Evolutionary conservation across 129 eudicot species (phyloP).

Genomic region (Chrysanthemum seticuspe): DNA sequence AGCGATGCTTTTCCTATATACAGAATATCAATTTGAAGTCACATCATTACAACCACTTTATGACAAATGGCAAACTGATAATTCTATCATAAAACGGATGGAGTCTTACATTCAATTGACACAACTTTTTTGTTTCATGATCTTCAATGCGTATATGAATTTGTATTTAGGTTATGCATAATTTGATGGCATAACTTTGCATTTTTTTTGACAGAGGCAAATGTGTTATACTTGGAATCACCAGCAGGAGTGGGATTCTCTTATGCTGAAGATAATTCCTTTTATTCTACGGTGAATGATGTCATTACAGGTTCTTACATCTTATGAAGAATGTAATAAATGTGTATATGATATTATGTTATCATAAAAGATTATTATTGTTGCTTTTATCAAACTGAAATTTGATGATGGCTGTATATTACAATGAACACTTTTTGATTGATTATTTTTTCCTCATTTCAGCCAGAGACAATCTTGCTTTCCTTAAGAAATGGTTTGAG

Average conservation of each 20-base stretch:
- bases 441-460: conserved; percentile 17
- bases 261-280: conserved; percentile 51
- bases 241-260: conserved; percentile 98
- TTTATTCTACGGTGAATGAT: conserved; percentile 49
- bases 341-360: background rate
- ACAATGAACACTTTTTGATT: background rate
- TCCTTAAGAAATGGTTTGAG: conserved; percentile 63
- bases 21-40: background rate
- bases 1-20: background rate
- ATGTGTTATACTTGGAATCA: conserved; percentile 84
- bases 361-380: background rate
- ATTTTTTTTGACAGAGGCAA: conserved; percentile 57
- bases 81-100: conserved; percentile 11
- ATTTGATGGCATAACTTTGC: conserved; percentile 9
- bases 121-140: background rate
- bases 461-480: conserved; percentile 73
- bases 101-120: background rate
- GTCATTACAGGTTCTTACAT: conserved; percentile 57
- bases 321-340: background rate
- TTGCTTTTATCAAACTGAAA: conserved; percentile 1
- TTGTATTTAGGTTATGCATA: no score
- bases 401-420: conserved; percentile 1
- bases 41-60: background rate
- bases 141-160: background rate
- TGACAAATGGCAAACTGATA: background rate